Evolutionary conservation across 1,139 yeast genomes (phyloP).

Genomic region (Hyphopichia buzzinii): DNA sequence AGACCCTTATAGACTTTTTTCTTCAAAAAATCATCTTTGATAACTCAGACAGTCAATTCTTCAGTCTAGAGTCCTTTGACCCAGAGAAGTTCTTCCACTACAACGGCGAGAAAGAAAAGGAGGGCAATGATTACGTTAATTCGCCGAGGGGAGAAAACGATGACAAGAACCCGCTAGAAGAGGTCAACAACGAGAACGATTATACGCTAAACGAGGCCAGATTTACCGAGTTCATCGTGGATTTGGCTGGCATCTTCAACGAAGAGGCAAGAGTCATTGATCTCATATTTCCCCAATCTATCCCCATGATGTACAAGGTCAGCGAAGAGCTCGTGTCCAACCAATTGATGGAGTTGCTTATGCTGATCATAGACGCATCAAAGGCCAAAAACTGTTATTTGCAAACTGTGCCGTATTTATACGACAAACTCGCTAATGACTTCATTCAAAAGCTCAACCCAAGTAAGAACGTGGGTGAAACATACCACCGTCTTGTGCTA

Average conservation of each 20-base stretch:
- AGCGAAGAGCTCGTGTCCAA: slow-evolving; percentile 46
- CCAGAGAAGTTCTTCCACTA: slow-evolving; percentile 17
- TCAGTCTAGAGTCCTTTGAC: slow-evolving; percentile 27
- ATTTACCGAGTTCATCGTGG: slow-evolving; percentile 23
- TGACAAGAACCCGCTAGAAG: not conserved
- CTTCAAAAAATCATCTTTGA: slow-evolving; percentile 45
- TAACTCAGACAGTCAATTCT: slow-evolving; percentile 31
- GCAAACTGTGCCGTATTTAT: slow-evolving; percentile 31
- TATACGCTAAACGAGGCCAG: slow-evolving; percentile 15
- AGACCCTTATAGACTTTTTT: slow-evolving; percentile 46
- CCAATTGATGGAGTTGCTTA: slow-evolving; percentile 37
- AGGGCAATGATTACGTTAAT: too few species aligned
- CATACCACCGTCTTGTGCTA: slow-evolving; percentile 27
- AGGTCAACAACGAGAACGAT: slow-evolving; percentile 7
- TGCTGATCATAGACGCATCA: slow-evolving; percentile 28
- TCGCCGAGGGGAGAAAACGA: not conserved
- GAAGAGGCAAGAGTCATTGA: slow-evolving; percentile 37
- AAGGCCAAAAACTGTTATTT: slow-evolving; percentile 27
- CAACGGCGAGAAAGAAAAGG: slow-evolving; percentile 1
- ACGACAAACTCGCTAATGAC: slow-evolving; percentile 23
- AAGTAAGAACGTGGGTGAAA: slow-evolving; percentile 34
- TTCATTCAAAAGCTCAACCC: slow-evolving; percentile 26
- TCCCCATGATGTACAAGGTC: slow-evolving; percentile 50
- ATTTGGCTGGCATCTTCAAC: slow-evolving; percentile 34
- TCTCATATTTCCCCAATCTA: slow-evolving; percentile 35